phyloP scores from a whole-genome alignment of 192 early-diverging fungal genomes.

The Coemansia sp. region DNA sequence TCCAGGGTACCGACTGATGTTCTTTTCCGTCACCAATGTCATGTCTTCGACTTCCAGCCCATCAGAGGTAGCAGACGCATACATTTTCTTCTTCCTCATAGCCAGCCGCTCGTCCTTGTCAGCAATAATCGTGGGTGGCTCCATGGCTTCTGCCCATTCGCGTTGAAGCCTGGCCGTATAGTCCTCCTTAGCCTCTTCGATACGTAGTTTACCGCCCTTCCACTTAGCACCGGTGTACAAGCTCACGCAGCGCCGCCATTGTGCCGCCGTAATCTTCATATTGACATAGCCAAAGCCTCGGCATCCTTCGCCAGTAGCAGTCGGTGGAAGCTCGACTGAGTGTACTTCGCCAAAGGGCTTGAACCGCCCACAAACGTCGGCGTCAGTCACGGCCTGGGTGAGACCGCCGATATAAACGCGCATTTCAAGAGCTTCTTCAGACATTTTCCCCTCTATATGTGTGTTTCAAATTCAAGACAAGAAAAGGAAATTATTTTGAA shows the following conservation, averaged over 20 bases:
- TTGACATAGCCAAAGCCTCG: slow-evolving; percentile 78
- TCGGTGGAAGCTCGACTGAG: slow-evolving; percentile 24
- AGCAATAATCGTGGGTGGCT: slow-evolving; percentile 10
- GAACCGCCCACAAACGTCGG: slow-evolving; percentile 68
- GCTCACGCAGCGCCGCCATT: slow-evolving; percentile 70
- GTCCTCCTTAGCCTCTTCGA: slow-evolving; percentile 81
- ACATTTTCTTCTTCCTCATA: slow-evolving; percentile 44
- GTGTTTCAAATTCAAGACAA: not conserved
- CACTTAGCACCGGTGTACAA: slow-evolving; percentile 79
- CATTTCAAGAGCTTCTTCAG: slow-evolving; percentile 51
- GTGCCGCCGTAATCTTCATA: slow-evolving; percentile 64
- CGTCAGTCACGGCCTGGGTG: slow-evolving; percentile 56
- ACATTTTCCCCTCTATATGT: slow-evolving; percentile 8
- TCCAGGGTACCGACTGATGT: slow-evolving; percentile 61
- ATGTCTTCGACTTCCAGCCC: slow-evolving; percentile 65
- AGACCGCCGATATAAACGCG: slow-evolving; percentile 82
- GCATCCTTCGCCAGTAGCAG: slow-evolving; percentile 24
- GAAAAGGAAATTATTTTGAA: not conserved
- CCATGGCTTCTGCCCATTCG: slow-evolving; percentile 43
- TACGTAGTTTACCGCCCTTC: slow-evolving; percentile 76
- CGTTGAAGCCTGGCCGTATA: slow-evolving; percentile 58
- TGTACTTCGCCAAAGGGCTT: slow-evolving; percentile 66
- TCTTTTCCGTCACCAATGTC: slow-evolving; percentile 70
- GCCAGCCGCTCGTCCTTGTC: slow-evolving; percentile 31
- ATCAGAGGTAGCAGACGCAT: slow-evolving; percentile 23